Base-by-base conservation (phyloP, 768 basidiomycete species). In the Suillus ampliporus region DNA sequence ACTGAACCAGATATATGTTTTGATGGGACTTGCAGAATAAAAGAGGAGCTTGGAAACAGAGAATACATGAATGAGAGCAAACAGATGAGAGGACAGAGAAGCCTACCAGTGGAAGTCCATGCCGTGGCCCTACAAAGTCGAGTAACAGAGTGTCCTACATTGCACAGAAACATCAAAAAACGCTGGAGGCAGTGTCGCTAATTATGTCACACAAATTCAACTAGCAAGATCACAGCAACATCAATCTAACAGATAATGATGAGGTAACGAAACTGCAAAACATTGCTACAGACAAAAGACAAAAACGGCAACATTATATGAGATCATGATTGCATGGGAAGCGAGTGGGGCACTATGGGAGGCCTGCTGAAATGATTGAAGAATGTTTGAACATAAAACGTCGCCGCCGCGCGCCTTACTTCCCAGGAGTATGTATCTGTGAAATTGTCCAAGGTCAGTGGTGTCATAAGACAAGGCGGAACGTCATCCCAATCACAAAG, bases 281-380 rank as follows among this genome's bases (percentile, higher is more conserved):
- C 14, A 40, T 40, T 40, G 40, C 40, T 31, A 26, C 2, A 1
- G 2, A 48, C 26, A 28, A 26, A 14, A 26, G 26, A 28, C 15
- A 48, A 48, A 26, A 48, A n/a, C 7, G 1, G 1, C 26, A 48
- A 15, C 28, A 50, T 2, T 50, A 28, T n/a, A n/a, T 50, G 26
- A 4, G 14, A 52, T 52, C n/a, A 52, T 21, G 34, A 52, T 52
- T 52, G 51, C 51, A 52, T 52, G 51, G 47, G 57, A 41, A 62
- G 48, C 5, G 21, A 48, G 17, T 48, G 46, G 51, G 56, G 56
- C 11, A 57, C 1, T 3, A 57, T 44, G 0, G 43, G 21, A 11
- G 40, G 57, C 31, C 57, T 47, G 21, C 62, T 15, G 8, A 63
- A 63, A 28, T 44, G 17, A 43, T 63, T 31, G n/a, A 11, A 63